Percentiles rank a stretch among this genome's conserved stretches.
Evolutionary conservation across 2,329 filamentous ascomycete genomes (phyloP).

Genomic region (Emericellopsis atlantica): DNA sequence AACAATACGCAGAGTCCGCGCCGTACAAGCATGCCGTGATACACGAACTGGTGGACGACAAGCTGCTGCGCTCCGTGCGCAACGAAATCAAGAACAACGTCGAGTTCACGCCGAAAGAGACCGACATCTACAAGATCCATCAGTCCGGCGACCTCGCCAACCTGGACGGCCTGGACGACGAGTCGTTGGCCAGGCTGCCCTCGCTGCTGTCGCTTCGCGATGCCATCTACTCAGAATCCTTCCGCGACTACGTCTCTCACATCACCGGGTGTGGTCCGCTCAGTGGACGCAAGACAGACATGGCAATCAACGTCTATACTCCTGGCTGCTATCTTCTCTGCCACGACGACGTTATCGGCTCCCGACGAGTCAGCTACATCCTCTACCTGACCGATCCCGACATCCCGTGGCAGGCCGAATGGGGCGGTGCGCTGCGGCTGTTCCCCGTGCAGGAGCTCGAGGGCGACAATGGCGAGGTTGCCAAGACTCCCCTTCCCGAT

Average conservation of each 20-base stretch:
- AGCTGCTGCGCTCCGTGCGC: constrained; percentile 75
- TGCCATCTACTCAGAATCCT: constrained; percentile 80
- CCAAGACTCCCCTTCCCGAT: constrained; percentile 71
- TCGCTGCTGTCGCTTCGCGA: constrained; percentile 88
- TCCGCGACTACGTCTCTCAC: constrained; percentile 76
- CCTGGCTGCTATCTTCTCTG: constrained; percentile 91
- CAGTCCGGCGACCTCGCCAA: constrained; percentile 97
- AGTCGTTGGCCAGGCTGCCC: constrained; percentile 72
- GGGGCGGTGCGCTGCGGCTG: constrained; percentile 83
- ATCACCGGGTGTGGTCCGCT: constrained; percentile 80
- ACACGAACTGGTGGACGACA: constrained; percentile 62
- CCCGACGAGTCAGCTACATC: constrained; percentile 89
- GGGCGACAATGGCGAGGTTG: constrained; percentile 53
- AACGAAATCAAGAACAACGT: constrained; percentile 82
- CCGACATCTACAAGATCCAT: constrained; percentile 99
- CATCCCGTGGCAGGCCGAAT: constrained; percentile 75
- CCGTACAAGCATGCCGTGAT: constrained; percentile 94
- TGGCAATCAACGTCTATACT: constrained; percentile 98
- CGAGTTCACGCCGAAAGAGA: constrained; percentile 95
- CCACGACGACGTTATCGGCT: constrained; percentile 99
- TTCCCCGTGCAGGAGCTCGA: constrained; percentile 59
- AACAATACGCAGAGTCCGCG: constrained; percentile 48
- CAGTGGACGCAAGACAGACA: constrained; percentile 90
- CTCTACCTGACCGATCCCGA: constrained; percentile 92
- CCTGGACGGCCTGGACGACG: constrained; percentile 82